Evolutionary conservation across 179 eudicot genomes (phyloP).

Genomic region (Monotropa hypopitys): DNA sequence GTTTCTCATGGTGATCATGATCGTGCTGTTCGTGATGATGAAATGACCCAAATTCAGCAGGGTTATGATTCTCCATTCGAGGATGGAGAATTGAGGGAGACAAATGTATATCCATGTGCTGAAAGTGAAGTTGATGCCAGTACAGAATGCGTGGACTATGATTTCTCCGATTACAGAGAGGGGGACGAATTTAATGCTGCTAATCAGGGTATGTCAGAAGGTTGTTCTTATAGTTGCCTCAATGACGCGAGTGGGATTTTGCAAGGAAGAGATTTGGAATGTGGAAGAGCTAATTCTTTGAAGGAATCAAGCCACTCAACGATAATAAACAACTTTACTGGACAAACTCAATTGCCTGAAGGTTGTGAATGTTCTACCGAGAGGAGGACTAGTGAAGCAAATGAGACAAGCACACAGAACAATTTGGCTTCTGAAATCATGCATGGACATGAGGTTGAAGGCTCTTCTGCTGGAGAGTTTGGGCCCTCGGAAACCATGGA

Average conservation of each 20-base stretch:
- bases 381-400: conserved; percentile 2
- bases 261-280: neutral
- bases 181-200: conserved; percentile 25
- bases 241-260: conserved; percentile 1
- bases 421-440: conserved; percentile 4
- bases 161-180: conserved; percentile 40
- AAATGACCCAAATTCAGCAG: conserved; percentile 16
- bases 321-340: neutral
- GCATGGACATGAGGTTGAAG: conserved; percentile 11
- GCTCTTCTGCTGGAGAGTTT: conserved; percentile 18
- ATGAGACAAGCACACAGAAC: conserved; percentile 4
- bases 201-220: conserved; percentile 24
- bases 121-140: conserved; percentile 40
- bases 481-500: conserved; percentile 16
- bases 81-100: conserved; percentile 71
- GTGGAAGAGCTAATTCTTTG: conserved; percentile 4
- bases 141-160: conserved; percentile 50
- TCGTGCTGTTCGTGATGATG: conserved; percentile 12
- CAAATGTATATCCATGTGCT: conserved; percentile 35
- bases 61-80: conserved; percentile 67
- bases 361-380: neutral
- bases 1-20: conserved; percentile 22
- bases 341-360: conserved; percentile 9
- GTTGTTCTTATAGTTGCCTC: conserved; percentile 23
- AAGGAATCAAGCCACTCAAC: conserved; percentile 9